A percentile compares a stretch with the other conserved stretches of the same genome.
Conservation (phyloP, 257 asterid genomes). For the Capsicum baccatum region DNA sequence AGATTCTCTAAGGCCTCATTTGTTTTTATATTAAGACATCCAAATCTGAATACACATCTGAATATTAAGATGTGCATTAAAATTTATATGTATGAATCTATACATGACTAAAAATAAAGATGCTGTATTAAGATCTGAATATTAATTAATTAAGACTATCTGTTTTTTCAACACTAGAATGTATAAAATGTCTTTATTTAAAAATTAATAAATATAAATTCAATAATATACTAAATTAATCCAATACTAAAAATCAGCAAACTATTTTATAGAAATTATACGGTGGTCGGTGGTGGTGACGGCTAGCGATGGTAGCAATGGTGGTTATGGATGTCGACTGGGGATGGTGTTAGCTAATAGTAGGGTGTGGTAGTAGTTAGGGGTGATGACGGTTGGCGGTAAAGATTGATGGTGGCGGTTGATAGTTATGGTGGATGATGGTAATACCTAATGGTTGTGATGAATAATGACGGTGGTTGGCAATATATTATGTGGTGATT, state of each 20-base stretch:
- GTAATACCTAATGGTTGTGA: not conserved
- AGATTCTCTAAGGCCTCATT: not conserved
- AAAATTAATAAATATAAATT: not conserved
- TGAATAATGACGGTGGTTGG: not conserved
- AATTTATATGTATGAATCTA: not conserved
- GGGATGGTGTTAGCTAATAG: constrained; percentile 4
- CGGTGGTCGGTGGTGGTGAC: too few species aligned
- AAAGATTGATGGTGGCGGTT: not conserved
- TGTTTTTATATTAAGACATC: not conserved
- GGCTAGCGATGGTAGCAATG: too few species aligned
- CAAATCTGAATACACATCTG: not conserved
- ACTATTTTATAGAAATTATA: too few species aligned
- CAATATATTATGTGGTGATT: too few species aligned
- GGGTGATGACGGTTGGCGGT: not conserved
- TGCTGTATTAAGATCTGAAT: not conserved
- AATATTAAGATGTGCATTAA: not conserved
- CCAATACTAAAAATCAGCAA: not conserved
- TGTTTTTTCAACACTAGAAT: not conserved
- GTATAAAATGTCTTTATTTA: not conserved
- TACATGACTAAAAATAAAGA: not conserved
- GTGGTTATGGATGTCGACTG: not conserved
- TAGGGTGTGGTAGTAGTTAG: not conserved
- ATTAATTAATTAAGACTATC: not conserved
- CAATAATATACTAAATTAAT: not conserved
- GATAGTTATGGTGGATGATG: not conserved